Base-by-base conservation (phyloP, 768 basidiomycete genomes). In the Austroboletus festivus region DNA sequence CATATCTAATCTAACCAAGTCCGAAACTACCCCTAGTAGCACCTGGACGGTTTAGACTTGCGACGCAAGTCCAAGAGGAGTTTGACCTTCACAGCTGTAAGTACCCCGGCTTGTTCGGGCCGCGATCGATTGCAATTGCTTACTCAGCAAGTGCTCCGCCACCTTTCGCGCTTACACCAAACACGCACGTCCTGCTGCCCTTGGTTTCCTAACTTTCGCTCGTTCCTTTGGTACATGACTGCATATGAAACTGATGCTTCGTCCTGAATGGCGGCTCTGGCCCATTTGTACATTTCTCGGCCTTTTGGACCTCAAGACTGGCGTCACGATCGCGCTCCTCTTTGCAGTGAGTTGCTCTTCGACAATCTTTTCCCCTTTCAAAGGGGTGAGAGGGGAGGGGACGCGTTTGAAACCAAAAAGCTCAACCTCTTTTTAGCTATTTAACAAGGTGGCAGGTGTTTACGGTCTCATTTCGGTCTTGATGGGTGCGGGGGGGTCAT, bases 401-500 rank as follows among this genome's bases (percentile, higher is more conserved):
- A 22, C 38, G n/a, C 24, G 15, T 44, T 34, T 6, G 16, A 19
- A n/a, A 37, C 31, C 19, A 34, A 40, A 39, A 2, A 4, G 18
- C 58, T 54, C 53, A 59, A 41, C 48, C 33, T 56, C 42, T 12
- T 9, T 7, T 21, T 60, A 89, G 89, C 71, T 93, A 45, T 74
- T 99, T 56, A 99, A 99, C 79, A 99, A 99, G 72, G 95, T 94
- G 42, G 94, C 96, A 18, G 95, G 96, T 43, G 81, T 97, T 9
- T 99, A 98, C 65, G 96, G 96, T 47, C 80, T 99, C 48, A 85
- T 99, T 50, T 94, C 93, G 5, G 80, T 93, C 48, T 70, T 93
- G 50, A 88, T 87, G 1, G 94, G 94, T 18, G 86, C 89, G 24
- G 92, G 89, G n/a, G 86, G 88, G n/a, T 84, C 86, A n/a, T 83